A percentile compares a stretch with the other conserved stretches of the same genome.
These are phyloP conservation scores for Afroboletus lepidellus DNA, from an alignment of 1,284 basidiomycete genomes.

Conservation along the genomic window DNA sequence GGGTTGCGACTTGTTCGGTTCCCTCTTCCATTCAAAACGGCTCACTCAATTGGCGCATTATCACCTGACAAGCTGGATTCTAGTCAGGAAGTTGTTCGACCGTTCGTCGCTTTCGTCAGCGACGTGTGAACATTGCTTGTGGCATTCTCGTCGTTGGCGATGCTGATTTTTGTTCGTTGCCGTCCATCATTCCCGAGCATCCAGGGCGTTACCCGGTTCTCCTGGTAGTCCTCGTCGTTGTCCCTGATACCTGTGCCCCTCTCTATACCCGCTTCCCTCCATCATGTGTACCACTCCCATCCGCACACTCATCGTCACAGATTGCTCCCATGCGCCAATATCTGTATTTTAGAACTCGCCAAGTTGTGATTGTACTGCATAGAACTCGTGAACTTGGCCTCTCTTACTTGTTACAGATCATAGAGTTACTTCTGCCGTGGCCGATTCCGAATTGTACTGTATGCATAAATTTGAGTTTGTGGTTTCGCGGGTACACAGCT, in stretches of 20 bases:
- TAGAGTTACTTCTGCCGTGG: not conserved
- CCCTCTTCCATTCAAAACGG: not conserved
- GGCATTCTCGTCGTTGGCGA: slow-evolving; percentile 16
- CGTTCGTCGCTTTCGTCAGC: slow-evolving; percentile 14
- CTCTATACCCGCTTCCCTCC: slow-evolving; percentile 30
- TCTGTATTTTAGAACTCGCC: slow-evolving; percentile 22
- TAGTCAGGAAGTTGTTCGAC: slow-evolving; percentile 12
- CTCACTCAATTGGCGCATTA: slow-evolving; percentile 2
- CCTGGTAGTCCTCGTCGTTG: slow-evolving; percentile 19
- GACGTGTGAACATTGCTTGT: slow-evolving; percentile 22
- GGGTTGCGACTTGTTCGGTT: not conserved
- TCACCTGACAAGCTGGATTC: slow-evolving; percentile 27
- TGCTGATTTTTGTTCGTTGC: slow-evolving; percentile 29
- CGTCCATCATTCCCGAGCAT: slow-evolving; percentile 12
- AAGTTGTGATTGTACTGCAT: slow-evolving; percentile 15
- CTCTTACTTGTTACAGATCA: slow-evolving; percentile 7
- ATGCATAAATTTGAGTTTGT: not conserved
- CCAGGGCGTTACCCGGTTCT: slow-evolving; percentile 15
- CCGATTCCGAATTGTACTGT: not conserved
- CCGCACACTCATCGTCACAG: slow-evolving; percentile 22
- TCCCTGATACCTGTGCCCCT: slow-evolving; percentile 34
- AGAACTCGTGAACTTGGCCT: slow-evolving; percentile 12
- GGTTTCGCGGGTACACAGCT: not conserved
- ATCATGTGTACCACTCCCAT: slow-evolving; percentile 30
- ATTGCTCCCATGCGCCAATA: slow-evolving; percentile 9